Evolutionary conservation across 2,329 filamentous ascomycete species (phyloP).

Genomic region (Diaporthe destruens): DNA sequence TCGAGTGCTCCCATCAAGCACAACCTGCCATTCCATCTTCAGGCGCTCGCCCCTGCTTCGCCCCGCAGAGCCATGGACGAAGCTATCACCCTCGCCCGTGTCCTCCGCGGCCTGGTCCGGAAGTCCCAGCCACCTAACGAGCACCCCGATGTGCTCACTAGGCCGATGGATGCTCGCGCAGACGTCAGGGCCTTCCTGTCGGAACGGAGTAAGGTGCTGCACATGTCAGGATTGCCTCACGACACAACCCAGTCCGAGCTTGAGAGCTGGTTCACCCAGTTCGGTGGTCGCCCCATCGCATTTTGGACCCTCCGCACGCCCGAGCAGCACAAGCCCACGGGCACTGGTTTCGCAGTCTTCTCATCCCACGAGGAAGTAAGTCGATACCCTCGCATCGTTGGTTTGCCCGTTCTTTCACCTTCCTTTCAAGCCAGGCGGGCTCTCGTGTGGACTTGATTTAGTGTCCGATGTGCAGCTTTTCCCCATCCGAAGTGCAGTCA

Average conservation of each 20-base stretch:
- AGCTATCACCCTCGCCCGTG: slow-evolving; percentile 91
- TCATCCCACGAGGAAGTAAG: slow-evolving; percentile 98
- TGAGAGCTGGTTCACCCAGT: slow-evolving; percentile 99
- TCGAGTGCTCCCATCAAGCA: slow-evolving; percentile 98
- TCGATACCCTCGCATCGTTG: slow-evolving; percentile 45
- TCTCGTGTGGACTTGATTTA: slow-evolving; percentile 22
- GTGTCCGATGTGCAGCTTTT: slow-evolving; percentile 19
- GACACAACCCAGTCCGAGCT: slow-evolving; percentile 99
- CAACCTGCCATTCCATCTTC: slow-evolving; percentile 96
- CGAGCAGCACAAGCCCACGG: slow-evolving; percentile 99
- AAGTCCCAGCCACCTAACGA: slow-evolving; percentile 96
- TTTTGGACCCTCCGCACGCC: slow-evolving; percentile 99
- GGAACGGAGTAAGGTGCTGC: slow-evolving; percentile 96
- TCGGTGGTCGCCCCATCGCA: slow-evolving; percentile 95
- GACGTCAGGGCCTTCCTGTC: slow-evolving; percentile 96
- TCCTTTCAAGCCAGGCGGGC: slow-evolving; percentile 24
- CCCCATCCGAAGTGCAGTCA: slow-evolving; percentile 24
- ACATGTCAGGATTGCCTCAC: slow-evolving; percentile 97
- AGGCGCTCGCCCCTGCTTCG: slow-evolving; percentile 94
- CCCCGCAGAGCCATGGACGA: slow-evolving; percentile 98
- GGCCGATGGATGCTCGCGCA: slow-evolving; percentile 95
- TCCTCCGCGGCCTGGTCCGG: slow-evolving; percentile 90
- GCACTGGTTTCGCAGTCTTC: slow-evolving; percentile 97
- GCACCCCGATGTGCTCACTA: slow-evolving; percentile 92
- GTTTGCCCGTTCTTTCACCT: slow-evolving; percentile 35